Evolutionary conservation across 495 filamentous ascomycete species (phyloP).

Genomic region (Darksidea phi): DNA sequence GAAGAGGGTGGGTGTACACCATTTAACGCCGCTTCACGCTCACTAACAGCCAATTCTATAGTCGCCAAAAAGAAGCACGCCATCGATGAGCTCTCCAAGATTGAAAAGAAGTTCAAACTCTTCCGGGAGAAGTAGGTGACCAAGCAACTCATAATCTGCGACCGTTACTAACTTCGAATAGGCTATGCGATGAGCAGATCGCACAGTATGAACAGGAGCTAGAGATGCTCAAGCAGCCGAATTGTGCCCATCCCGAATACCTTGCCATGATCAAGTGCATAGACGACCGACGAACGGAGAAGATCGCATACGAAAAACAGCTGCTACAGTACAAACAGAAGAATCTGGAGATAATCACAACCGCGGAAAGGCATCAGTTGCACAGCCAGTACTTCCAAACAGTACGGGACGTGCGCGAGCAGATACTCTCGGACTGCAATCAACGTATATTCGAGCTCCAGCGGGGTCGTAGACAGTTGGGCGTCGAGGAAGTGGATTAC

Average conservation of each 20-base stretch:
- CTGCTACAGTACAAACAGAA: constrained; percentile 70
- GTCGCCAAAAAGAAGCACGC: constrained; percentile 77
- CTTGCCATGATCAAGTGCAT: constrained; percentile 81
- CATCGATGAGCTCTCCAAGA: constrained; percentile 69
- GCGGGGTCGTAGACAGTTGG: constrained; percentile 72
- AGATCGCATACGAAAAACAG: constrained; percentile 69
- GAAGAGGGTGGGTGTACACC: constrained; percentile 31
- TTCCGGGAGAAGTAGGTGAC: constrained; percentile 77
- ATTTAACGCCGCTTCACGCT: not conserved
- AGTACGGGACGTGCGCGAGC: constrained; percentile 76
- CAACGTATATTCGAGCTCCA: constrained; percentile 89
- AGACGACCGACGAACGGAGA: constrained; percentile 74
- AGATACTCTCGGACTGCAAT: constrained; percentile 73
- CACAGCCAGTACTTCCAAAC: constrained; percentile 85
- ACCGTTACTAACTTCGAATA: constrained; percentile 41
- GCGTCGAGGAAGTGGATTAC: constrained; percentile 77
- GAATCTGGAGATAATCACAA: constrained; percentile 66
- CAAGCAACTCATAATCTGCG: not conserved
- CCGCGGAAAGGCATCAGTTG: constrained; percentile 77
- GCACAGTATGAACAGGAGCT: constrained; percentile 79
- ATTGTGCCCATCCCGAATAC: constrained; percentile 83
- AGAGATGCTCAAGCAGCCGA: constrained; percentile 70
- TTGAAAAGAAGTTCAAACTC: constrained; percentile 81
- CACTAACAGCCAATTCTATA: constrained; percentile 40
- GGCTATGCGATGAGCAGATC: constrained; percentile 83